These are phyloP conservation scores for Cutaneotrichosporon sp. DNA, from an alignment of 1,284 basidiomycete genomes.

Conservation along the genomic window DNA sequence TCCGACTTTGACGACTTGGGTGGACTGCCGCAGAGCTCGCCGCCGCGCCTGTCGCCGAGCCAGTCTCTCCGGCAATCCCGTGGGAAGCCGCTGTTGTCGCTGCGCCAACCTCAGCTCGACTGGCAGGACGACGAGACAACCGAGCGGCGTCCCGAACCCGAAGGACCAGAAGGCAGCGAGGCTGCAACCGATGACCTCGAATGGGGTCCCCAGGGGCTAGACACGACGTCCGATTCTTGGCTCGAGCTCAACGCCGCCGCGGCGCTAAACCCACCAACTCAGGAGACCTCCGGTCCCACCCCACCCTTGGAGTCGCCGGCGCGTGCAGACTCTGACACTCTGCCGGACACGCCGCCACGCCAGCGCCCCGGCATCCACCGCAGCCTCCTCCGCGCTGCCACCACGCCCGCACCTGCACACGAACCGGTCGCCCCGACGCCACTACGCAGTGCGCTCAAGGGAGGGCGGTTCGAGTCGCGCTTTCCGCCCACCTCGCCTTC, in stretches of 20 bases:
- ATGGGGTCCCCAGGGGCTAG: neutral
- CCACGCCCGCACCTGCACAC: neutral
- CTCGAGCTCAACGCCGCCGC: constrained; percentile 8
- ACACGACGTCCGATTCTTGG: constrained; percentile 8
- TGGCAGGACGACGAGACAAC: neutral
- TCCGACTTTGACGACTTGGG: constrained; percentile 5
- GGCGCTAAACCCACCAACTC: constrained; percentile 5
- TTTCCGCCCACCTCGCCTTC: constrained; percentile 1
- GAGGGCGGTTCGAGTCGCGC: neutral
- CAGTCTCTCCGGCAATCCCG: neutral
- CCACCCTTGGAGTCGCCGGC: constrained; percentile 6
- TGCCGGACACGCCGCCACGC: constrained; percentile 9
- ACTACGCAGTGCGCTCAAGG: constrained; percentile 9
- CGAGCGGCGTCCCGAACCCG: neutral
- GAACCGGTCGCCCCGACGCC: constrained; percentile 1
- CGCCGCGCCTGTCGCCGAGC: neutral
- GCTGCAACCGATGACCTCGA: neutral
- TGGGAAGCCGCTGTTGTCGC: constrained; percentile 1
- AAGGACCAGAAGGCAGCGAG: neutral
- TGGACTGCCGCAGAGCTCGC: neutral
- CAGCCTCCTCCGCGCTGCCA: neutral
- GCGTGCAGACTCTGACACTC: constrained; percentile 7
- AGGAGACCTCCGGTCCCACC: neutral
- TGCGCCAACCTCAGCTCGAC: neutral
- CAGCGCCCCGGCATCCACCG: constrained; percentile 3